Percentiles rank a stretch among this genome's conserved stretches.
phyloP scores from a whole-genome alignment of 371 early-diverging fungal genomes.

The Encephalitozoon cuniculi region DNA sequence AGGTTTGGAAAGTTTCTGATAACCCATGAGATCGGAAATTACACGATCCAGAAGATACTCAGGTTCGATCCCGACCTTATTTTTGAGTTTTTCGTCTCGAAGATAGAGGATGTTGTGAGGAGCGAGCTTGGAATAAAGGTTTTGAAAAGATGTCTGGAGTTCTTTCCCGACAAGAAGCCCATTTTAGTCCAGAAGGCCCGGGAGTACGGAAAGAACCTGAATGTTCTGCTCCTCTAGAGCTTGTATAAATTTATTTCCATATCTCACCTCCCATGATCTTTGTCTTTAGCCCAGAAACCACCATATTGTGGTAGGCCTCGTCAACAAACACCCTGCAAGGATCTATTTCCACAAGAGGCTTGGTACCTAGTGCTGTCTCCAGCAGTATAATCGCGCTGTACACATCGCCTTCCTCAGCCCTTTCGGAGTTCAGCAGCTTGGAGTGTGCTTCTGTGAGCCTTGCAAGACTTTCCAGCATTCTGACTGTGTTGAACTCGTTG shows the following conservation, averaged over 20 bases:
- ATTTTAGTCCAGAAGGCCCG: constrained; percentile 10
- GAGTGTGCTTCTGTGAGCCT: constrained; percentile 58
- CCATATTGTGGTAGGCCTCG: constrained; percentile 6
- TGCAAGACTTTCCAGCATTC: constrained; percentile 59
- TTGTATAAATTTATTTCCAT: constrained; percentile 1
- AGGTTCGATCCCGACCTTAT: constrained; percentile 46
- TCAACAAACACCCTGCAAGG: constrained; percentile 30
- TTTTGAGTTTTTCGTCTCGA: constrained; percentile 40
- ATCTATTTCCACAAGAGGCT: background rate
- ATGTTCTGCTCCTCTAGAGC: background rate
- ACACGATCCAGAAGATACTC: constrained; percentile 58
- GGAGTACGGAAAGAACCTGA: background rate
- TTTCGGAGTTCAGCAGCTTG: constrained; percentile 26
- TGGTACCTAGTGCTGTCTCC: constrained; percentile 28
- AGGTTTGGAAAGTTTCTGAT: constrained; percentile 50
- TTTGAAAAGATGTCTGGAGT: constrained; percentile 50
- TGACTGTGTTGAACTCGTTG: constrained; percentile 53
- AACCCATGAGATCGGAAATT: constrained; percentile 60
- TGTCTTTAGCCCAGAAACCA: background rate
- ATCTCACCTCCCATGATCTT: background rate
- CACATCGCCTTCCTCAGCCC: constrained; percentile 37
- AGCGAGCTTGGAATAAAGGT: constrained; percentile 55
- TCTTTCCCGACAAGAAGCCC: constrained; percentile 38
- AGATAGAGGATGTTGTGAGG: constrained; percentile 40
- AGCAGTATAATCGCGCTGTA: constrained; percentile 42